phyloP scores from a whole-genome alignment of 352 stramenopile species.

The Phytopythium mirpurense region DNA sequence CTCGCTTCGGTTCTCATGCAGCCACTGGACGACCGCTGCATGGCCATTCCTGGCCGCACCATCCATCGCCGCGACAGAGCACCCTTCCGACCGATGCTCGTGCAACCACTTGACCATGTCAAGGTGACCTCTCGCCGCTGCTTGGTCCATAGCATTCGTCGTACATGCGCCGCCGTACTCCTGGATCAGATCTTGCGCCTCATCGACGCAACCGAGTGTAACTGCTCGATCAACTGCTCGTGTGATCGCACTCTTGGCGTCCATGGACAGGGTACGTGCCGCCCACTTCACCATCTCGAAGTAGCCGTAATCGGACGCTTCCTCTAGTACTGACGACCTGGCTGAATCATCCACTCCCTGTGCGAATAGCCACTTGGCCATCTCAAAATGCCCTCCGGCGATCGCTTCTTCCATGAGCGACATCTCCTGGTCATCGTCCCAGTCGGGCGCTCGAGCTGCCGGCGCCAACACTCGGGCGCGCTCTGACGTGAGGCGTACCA shows the following conservation, averaged over 20 bases:
- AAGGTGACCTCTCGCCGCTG: too few relatives aligned
- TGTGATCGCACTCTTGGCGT: not conserved
- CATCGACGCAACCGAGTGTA: not conserved
- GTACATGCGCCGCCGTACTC: not conserved
- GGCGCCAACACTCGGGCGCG: too few relatives aligned
- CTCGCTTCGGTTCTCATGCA: not conserved
- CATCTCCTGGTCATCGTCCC: too few relatives aligned
- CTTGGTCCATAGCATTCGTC: not conserved
- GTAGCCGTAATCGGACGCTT: too few relatives aligned
- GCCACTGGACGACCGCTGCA: not conserved
- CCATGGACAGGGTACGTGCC: not conserved
- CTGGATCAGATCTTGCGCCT: not conserved
- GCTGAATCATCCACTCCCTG: not conserved
- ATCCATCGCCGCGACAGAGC: not conserved
- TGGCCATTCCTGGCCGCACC: not conserved
- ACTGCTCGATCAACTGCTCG: not conserved
- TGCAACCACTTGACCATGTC: conserved; percentile 5
- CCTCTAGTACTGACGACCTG: not conserved
- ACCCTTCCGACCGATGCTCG: too few relatives aligned
- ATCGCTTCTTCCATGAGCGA: not conserved
- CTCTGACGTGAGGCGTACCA: too few relatives aligned
- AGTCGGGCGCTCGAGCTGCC: too few relatives aligned
- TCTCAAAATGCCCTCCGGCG: not conserved
- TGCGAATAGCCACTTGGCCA: not conserved
- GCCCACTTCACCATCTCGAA: too few relatives aligned